Base-by-base conservation (phyloP, 768 basidiomycete genomes). In the Naganishia randhawae region DNA sequence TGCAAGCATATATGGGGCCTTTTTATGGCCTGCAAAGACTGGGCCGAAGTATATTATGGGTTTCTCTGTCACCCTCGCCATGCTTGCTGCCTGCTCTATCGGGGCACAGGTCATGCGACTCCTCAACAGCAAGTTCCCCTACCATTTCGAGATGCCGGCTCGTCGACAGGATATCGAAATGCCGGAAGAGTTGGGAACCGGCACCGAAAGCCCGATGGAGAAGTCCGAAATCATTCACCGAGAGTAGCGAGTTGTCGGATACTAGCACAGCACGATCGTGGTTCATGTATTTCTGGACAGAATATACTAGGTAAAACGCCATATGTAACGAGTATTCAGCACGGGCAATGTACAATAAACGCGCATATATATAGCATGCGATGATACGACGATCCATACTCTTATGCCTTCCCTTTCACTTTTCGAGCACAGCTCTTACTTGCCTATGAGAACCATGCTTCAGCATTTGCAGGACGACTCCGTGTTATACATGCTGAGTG, bases 51-150 rank as follows among this genome's bases (percentile, higher is more conserved):
- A 78, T 62, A 73, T 74, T 41, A 75, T 74, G 37, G 78, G 78
- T 0, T 80, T 80, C 72, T 68, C 74, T 2, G 76, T 76, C 9
- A 80, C 77, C 9, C 76, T 76, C n/a, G 74, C 72, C 19, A 78
- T 72, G 70, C 68, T 77, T 55, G 70, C 55, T 27, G 62, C 75
- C 29, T 73, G 76, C 54, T 73, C 70, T 19, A 61, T 74, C 31
- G 41, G 69, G 27, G 76, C 78, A 1, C 71, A 67, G 32, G 71
- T 73, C 31, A 73, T 75, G 71, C 51, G 55, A 33, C 74, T 51
- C 71, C 53, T 77, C 61, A 65, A 75, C 67, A 68, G 67, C 29
- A 77, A 76, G 54, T 77, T 77, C 66, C 78, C 78, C 7, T 63
- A 72, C 52, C 72, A 69, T 31, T 61, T 9, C 37, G 57, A 61